phyloP scores from a whole-genome alignment of 2,329 filamentous ascomycete species.

The Fusarium miscanthi region DNA sequence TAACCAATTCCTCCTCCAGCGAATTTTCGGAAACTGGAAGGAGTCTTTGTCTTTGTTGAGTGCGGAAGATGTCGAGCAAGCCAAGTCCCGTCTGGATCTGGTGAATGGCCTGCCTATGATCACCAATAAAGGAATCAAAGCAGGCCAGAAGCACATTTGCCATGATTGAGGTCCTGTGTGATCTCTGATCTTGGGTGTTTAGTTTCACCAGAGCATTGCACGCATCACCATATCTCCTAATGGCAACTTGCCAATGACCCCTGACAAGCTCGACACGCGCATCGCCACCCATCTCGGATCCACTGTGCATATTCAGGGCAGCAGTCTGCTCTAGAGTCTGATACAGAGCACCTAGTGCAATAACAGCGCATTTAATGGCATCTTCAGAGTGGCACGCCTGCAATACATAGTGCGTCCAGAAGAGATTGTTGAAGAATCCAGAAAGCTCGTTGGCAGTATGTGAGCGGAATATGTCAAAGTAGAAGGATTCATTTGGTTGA shows the following conservation, averaged over 20 bases:
- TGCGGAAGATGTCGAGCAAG: constrained; percentile 64
- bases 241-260: constrained; percentile 69
- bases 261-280: constrained; percentile 50
- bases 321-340: constrained; percentile 71
- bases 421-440: constrained; percentile 73
- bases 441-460: constrained; percentile 72
- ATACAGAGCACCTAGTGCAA: constrained; percentile 74
- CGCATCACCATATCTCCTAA: constrained; percentile 69
- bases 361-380: constrained; percentile 72
- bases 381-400: constrained; percentile 71
- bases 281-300: constrained; percentile 20
- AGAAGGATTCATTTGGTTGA: constrained; percentile 63
- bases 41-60: constrained; percentile 52
- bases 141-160: constrained; percentile 73
- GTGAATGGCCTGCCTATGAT: constrained; percentile 69
- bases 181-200: constrained; percentile 56
- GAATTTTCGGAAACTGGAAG: constrained; percentile 55
- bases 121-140: constrained; percentile 74
- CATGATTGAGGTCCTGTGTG: constrained; percentile 69
- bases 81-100: constrained; percentile 70
- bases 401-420: constrained; percentile 72
- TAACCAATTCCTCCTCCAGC: constrained; percentile 68
- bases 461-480: constrained; percentile 71
- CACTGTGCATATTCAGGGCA: constrained; percentile 57
- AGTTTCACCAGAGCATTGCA: constrained; percentile 61